Conservation (phyloP, 192 early-diverging fungal species). For the Neocallimastix lanati region DNA sequence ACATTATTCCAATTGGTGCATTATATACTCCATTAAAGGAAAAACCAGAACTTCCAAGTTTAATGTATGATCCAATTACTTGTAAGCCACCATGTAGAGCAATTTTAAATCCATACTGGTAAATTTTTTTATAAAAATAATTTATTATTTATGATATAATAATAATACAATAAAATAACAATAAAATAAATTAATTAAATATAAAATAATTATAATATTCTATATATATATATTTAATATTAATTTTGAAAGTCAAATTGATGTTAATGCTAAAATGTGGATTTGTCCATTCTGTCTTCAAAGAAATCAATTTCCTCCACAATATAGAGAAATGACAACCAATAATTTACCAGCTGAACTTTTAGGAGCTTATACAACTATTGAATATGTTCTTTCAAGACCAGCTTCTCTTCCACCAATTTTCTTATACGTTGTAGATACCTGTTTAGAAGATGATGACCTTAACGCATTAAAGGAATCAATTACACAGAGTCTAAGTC, state of each 20-base stretch:
- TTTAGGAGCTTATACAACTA: conserved; percentile 75
- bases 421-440: conserved; percentile 93
- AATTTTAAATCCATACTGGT: conserved; percentile 96
- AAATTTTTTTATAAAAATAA: no score
- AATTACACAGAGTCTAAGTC: conserved; percentile 68
- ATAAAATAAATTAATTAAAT: no score
- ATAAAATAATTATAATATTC: neutral
- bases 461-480: conserved; percentile 90
- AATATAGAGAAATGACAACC: conserved; percentile 87
- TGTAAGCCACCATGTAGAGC: conserved; percentile 90
- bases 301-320: conserved; percentile 90
- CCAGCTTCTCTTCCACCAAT: conserved; percentile 68
- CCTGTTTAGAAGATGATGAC: conserved; percentile 86
- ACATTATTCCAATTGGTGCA: conserved; percentile 81
- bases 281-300: conserved; percentile 97
- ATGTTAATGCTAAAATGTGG: conserved; percentile 89
- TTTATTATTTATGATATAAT: neutral
- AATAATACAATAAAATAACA: no score
- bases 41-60: conserved; percentile 59
- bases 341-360: conserved; percentile 87
- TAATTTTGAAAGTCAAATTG: conserved; percentile 97
- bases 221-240: no score
- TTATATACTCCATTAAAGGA: conserved; percentile 93
- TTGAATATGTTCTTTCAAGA: conserved; percentile 84
- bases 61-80: conserved; percentile 93